Base-by-base conservation (phyloP, 2,329 filamentous ascomycete genomes). In the Colletotrichum acutatum region DNA sequence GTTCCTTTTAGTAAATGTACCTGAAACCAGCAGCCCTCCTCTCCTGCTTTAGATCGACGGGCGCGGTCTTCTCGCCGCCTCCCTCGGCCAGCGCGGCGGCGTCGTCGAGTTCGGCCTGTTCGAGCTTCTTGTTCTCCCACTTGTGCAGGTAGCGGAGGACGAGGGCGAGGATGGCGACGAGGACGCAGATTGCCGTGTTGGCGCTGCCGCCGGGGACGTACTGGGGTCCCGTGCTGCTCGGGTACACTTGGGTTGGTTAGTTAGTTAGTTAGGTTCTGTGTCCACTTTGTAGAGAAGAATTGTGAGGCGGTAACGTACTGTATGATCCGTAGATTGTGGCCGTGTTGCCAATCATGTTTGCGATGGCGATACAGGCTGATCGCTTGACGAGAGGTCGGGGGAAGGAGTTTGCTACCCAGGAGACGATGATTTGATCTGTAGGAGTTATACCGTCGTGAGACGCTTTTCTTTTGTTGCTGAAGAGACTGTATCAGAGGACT, bases 351-450 rank as follows among this genome's bases (percentile, higher is more conserved):
- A 94, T 84, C 75, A 92, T 82, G 77, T 93, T 93, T 60, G 91
- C 83, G n/a, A 94, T 86, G 9, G 91, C 89, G 64, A 94, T 91
- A 4, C 88, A 88, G 2, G 89, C 88, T 5, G 92, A 92, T 2
- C 92, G 87, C 60, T 92, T 90, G 2, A 91, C 92, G 2, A 92
- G 80, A 1, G 93, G 91, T 80, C 92, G 93, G 0, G 92, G 92
- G 46, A 95, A 87, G 9, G 93, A 91, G 74, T 94, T 93, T 4
- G 90, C 90, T 42, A 94, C 90, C 76, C 88, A 89, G 0, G 92
- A 90, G 58, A 94, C 92, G 28, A 94, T 88, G 72, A 88, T 88
- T 74, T 87, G 85, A 53, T 87, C 82, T 82, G 67, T 7, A 2
- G 9, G 19, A 22, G 3, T 26, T 30, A 46, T 32, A 8, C 14